Conservation (phyloP, 75 land plant species). For the Picea sitchensis region DNA sequence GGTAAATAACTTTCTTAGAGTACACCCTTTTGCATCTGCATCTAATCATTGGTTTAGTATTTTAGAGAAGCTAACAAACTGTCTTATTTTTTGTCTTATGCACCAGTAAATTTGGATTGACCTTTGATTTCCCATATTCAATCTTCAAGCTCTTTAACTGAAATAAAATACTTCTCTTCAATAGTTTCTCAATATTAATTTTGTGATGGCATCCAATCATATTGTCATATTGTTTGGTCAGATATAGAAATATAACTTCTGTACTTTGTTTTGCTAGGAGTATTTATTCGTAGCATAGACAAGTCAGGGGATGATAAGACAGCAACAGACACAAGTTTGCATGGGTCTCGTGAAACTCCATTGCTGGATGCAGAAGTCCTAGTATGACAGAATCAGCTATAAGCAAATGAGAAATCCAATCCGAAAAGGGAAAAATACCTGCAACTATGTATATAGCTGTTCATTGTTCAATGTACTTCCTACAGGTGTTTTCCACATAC, state of each 20-base stretch:
- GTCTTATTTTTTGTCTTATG: background rate
- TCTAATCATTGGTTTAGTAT: background rate
- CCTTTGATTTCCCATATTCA: background rate
- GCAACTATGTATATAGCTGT: background rate
- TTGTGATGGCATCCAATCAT: background rate
- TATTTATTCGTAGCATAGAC: conserved; percentile 10
- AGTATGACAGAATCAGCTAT: background rate
- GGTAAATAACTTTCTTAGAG: background rate
- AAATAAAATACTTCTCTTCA: background rate
- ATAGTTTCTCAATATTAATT: background rate
- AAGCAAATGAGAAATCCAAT: background rate
- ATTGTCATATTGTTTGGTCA: background rate
- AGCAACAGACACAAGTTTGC: background rate
- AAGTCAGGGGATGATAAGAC: background rate
- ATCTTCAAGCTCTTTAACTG: background rate
- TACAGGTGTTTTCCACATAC: background rate
- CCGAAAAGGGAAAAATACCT: background rate
- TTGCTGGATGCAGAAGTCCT: background rate
- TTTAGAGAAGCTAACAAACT: background rate
- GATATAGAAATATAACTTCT: background rate
- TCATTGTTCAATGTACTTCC: background rate
- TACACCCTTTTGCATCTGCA: background rate
- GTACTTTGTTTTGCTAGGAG: background rate
- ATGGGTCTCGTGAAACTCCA: background rate
- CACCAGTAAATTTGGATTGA: background rate